A percentile compares a stretch with the other conserved stretches of the same genome.
Conservation (phyloP, 352 stramenopile species). For the Thalassiosira mediterranea region DNA sequence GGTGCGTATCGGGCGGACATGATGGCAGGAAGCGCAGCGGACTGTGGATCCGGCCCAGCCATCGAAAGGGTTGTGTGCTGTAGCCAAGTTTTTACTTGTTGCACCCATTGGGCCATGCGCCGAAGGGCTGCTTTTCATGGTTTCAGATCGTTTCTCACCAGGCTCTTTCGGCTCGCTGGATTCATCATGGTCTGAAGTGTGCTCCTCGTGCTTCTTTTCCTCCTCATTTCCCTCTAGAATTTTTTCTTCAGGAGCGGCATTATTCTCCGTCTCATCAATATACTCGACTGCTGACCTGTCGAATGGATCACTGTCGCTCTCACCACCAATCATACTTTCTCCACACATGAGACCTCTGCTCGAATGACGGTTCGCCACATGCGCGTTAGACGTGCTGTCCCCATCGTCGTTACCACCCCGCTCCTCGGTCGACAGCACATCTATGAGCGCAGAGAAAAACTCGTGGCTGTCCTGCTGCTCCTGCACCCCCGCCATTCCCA, state of each 20-base stretch:
- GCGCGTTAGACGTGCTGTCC: background rate
- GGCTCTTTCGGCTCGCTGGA: background rate
- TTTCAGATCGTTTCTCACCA: too few relatives aligned
- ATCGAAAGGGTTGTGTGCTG: slow-evolving; percentile 64
- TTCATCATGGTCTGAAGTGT: background rate
- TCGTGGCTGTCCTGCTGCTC: slow-evolving; percentile 83
- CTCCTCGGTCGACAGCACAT: slow-evolving; percentile 46
- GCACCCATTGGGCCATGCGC: background rate
- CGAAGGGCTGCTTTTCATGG: background rate
- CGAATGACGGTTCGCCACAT: too few relatives aligned
- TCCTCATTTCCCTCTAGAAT: too few relatives aligned
- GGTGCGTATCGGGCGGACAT: slow-evolving; percentile 74
- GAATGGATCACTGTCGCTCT: background rate
- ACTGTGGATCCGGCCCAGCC: slow-evolving; percentile 78
- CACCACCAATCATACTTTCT: background rate
- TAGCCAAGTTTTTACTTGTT: background rate
- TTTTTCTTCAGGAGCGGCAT: too few relatives aligned
- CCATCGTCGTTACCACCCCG: background rate
- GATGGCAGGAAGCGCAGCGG: slow-evolving; percentile 66
- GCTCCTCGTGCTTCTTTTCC: slow-evolving; percentile 59
- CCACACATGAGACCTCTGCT: background rate
- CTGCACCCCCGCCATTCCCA: slow-evolving; percentile 23
- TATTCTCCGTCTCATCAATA: slow-evolving; percentile 2
- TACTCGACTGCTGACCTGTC: background rate
- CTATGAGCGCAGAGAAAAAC: slow-evolving; percentile 74